Conservation (phyloP, 768 basidiomycete genomes). For the Kwoniella mangroviensis region DNA sequence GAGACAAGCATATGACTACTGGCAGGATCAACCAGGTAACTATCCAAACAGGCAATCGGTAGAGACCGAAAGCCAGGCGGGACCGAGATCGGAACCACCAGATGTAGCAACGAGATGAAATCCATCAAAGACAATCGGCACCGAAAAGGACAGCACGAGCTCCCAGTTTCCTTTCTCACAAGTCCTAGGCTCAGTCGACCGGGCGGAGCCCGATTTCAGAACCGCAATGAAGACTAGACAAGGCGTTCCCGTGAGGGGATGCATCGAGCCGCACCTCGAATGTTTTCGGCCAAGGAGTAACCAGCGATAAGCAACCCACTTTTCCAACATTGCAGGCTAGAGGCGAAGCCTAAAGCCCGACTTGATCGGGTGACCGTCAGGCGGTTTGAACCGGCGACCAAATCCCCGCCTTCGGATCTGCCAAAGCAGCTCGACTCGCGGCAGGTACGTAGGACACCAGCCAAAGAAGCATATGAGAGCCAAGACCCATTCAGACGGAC, state of each 20-base stretch:
- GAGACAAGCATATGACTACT: conserved; percentile 84
- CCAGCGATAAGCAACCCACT: conserved; percentile 60
- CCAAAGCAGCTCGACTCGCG: conserved; percentile 17
- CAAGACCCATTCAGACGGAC: no score
- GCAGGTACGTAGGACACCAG: conserved; percentile 8
- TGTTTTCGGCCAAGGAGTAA: conserved; percentile 57
- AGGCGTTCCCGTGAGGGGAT: conserved; percentile 31
- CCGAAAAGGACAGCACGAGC: conserved; percentile 31
- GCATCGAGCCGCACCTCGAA: conserved; percentile 57
- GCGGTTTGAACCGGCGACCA: not conserved
- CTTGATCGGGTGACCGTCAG: not conserved
- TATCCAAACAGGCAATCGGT: conserved; percentile 59
- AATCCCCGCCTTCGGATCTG: conserved; percentile 12
- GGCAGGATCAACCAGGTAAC: conserved; percentile 84
- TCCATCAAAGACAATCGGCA: conserved; percentile 1
- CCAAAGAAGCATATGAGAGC: conserved; percentile 18
- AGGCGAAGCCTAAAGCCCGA: conserved; percentile 15
- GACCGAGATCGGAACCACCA: conserved; percentile 7
- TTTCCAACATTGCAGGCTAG: conserved; percentile 35
- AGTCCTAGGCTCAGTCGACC: conserved; percentile 59
- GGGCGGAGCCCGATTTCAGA: conserved; percentile 54
- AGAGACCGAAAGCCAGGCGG: conserved; percentile 26
- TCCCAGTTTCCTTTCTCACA: conserved; percentile 63
- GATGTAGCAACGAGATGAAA: conserved; percentile 21
- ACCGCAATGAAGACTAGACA: conserved; percentile 58